Evolutionary conservation across 2,329 filamentous ascomycete species (phyloP), one percentile per base, ranked within the genome.

Genomic region (Pseudogymnoascus verrucosus): DNA sequence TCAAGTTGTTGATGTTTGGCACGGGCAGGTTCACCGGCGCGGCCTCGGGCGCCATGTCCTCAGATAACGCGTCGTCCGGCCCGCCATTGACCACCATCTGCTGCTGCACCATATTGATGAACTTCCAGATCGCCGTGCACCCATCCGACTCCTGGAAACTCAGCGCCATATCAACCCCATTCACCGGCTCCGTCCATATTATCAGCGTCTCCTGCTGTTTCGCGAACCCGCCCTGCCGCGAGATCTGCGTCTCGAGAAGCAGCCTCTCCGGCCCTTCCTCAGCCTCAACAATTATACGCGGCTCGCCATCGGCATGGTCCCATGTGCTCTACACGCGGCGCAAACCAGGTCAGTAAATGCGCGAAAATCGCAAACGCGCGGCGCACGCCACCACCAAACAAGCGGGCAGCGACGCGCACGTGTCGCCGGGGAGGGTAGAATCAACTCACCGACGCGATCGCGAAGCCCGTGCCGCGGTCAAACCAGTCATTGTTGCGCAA

Each of bases 131-230:
- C 67, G 87, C 82, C 19, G 90, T 86, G 76, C 95, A 99, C 54
- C 93, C 95, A 69, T 98, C 95, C 2, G 93, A 89, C 78, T 99
- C 95, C 76, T 99, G 95, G 73, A 99, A 99, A 74, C 93, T 97
- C 67, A 99, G 83, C 47, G 95, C 95, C 95, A 99, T 98, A 74
- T 99, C 95, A 63, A 93, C 87, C 64, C 89, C 89, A 78, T 88
- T 95, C 65, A 74, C 77, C 3, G 87, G 85, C 74, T 98, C 95
- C 40, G 93, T 97, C 95, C 95, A 99, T 66, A 99, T 93, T 67
- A 99, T 98, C 66, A 99, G 84, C 3, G 95, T 99, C 76, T 98
- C 93, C 88, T 98, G 93, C 76, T 99, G 95, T 78, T 97, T 96
- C 78, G 98, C 93, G 74, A 98, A 98, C 65, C 90, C 90, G 84